phyloP scores from a whole-genome alignment of 495 filamentous ascomycete genomes.

The Paragyromitra xinjiangensis region DNA sequence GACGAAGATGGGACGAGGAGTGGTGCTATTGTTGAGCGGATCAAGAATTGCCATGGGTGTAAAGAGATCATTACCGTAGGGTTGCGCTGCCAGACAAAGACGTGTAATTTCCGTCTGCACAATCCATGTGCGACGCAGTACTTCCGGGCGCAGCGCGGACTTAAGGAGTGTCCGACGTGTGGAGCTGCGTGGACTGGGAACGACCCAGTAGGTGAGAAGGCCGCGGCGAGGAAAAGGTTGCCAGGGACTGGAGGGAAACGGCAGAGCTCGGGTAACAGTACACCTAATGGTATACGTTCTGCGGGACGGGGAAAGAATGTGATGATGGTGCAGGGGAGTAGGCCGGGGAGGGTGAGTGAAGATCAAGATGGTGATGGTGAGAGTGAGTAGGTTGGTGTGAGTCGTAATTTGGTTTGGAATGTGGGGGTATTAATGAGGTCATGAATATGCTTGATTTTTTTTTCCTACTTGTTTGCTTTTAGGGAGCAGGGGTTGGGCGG shows the following conservation, averaged over 20 bases:
- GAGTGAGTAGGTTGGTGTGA: constrained; percentile 7
- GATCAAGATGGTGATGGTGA: constrained; percentile 31
- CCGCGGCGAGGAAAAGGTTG: constrained; percentile 61
- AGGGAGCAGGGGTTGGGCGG: not conserved
- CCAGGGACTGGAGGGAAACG: constrained; percentile 10
- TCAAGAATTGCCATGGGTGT: constrained; percentile 90
- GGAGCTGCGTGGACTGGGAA: constrained; percentile 75
- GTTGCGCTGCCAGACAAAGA: constrained; percentile 75
- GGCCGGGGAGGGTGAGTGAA: constrained; percentile 56
- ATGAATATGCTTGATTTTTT: constrained; percentile 16
- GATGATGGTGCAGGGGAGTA: constrained; percentile 62
- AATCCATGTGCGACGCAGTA: constrained; percentile 77
- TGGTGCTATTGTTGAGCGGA: constrained; percentile 62
- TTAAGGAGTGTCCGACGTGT: constrained; percentile 77
- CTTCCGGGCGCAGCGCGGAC: constrained; percentile 69
- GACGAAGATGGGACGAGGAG: constrained; percentile 65
- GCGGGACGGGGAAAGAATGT: constrained; percentile 48
- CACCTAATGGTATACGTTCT: not conserved
- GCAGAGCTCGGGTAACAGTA: constrained; percentile 14
- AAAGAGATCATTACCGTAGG: constrained; percentile 90
- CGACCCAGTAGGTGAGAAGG: constrained; percentile 83
- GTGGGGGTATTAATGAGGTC: constrained; percentile 3
- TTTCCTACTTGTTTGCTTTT: not conserved
- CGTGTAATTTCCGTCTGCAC: constrained; percentile 77
- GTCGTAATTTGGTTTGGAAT: not conserved